These are phyloP conservation scores for Didymella sp. DNA, from an alignment of 2,329 filamentous ascomycete species.

Conservation along the genomic window DNA sequence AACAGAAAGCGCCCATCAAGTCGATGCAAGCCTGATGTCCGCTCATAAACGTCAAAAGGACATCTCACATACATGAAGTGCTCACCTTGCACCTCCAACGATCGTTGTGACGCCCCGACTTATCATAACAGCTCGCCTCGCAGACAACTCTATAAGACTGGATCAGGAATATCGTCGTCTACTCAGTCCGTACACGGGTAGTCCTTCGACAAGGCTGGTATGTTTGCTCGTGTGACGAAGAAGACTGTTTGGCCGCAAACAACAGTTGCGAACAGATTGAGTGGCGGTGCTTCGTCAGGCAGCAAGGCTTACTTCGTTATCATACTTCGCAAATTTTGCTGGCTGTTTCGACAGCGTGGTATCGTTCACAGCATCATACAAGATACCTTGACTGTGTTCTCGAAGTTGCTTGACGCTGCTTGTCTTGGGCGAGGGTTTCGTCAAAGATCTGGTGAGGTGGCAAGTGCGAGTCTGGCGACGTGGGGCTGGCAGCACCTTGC, in stretches of 20 bases:
- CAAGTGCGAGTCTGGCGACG: slow-evolving; percentile 8
- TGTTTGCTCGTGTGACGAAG: neutral
- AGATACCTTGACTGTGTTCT: slow-evolving; percentile 1
- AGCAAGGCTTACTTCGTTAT: neutral
- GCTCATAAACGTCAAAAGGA: too few relatives aligned
- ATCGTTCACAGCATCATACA: neutral
- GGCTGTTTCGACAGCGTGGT: neutral
- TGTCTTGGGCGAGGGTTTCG: neutral
- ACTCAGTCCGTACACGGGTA: too few relatives aligned
- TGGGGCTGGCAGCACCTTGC: slow-evolving; percentile 6
- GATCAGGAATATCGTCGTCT: too few relatives aligned
- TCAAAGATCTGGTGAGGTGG: slow-evolving; percentile 13
- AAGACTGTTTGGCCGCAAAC: slow-evolving; percentile 4
- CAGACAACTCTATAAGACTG: too few relatives aligned
- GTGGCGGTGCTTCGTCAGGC: slow-evolving; percentile 6
- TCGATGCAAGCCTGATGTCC: too few relatives aligned
- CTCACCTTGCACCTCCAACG: too few relatives aligned
- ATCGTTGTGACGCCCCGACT: too few relatives aligned
- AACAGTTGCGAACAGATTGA: neutral
- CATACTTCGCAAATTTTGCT: neutral
- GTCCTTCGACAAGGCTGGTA: neutral
- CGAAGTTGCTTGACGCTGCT: slow-evolving; percentile 7
- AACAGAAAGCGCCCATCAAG: too few relatives aligned
- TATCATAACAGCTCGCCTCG: too few relatives aligned
- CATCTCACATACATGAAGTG: too few relatives aligned